These are phyloP conservation scores for Alternaria longipes DNA, from an alignment of 2,329 filamentous ascomycete species.

Conservation along the genomic window DNA sequence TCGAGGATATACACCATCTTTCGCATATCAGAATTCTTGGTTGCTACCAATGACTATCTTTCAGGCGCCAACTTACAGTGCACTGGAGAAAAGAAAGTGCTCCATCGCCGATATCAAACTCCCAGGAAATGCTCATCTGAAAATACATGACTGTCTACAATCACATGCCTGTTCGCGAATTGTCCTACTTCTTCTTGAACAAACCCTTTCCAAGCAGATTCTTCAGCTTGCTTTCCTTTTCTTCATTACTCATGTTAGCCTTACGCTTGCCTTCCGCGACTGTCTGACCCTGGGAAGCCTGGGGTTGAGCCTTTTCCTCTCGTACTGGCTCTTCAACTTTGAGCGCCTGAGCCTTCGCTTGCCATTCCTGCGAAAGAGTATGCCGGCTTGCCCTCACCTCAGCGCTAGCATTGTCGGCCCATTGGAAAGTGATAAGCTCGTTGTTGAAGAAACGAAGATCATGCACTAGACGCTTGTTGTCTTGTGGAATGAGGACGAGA, in stretches of 20 bases:
- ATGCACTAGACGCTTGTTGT: conserved; percentile 70
- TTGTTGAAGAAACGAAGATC: conserved; percentile 75
- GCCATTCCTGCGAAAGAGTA: conserved; percentile 68
- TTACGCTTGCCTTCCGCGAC: conserved; percentile 46
- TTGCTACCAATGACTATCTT: neutral
- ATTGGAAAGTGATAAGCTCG: conserved; percentile 79
- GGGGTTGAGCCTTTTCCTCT: conserved; percentile 18
- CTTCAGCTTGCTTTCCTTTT: conserved; percentile 54
- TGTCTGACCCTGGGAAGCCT: conserved; percentile 21
- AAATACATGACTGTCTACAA: neutral
- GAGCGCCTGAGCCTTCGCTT: conserved; percentile 71
- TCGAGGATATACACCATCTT: neutral
- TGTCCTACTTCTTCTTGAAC: conserved; percentile 42
- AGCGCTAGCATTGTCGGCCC: conserved; percentile 71
- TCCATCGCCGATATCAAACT: neutral
- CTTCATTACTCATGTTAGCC: conserved; percentile 39
- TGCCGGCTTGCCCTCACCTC: conserved; percentile 62
- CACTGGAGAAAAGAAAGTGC: conserved; percentile 1
- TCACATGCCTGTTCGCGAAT: neutral
- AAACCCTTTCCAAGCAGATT: conserved; percentile 48
- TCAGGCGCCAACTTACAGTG: neutral
- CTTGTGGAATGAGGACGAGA: conserved; percentile 55
- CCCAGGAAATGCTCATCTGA: conserved; percentile 9
- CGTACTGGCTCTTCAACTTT: conserved; percentile 66
- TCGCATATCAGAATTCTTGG: neutral